These are phyloP conservation scores for Tylopilus vinaceipallidus DNA, from an alignment of 768 basidiomycete genomes.

Conservation along the genomic window DNA sequence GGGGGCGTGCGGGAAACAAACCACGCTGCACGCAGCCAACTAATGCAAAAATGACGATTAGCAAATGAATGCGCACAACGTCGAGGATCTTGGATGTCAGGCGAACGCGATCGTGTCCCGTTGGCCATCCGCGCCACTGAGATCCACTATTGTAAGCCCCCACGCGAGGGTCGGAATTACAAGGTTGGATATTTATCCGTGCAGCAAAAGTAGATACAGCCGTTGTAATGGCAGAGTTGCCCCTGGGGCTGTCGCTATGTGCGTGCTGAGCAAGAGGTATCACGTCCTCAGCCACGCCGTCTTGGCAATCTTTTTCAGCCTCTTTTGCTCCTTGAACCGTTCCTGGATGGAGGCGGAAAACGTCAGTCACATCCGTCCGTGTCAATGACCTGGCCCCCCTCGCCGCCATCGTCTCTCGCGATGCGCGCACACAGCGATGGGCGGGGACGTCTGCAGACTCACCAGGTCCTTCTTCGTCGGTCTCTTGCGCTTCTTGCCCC, in stretches of 20 bases:
- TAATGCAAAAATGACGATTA: no score
- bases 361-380: constrained; percentile 28
- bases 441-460: constrained; percentile 28
- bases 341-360: constrained; percentile 47
- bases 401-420: constrained; percentile 20
- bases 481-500: constrained; percentile 71
- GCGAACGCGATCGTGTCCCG: no score
- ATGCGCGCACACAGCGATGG: constrained; percentile 17
- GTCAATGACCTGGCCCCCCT: constrained; percentile 16
- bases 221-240: not conserved
- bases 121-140: no score
- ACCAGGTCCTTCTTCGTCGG: constrained; percentile 86
- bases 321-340: constrained; percentile 81
- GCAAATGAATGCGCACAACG: no score
- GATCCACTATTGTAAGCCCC: not conserved
- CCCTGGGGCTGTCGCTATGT: not conserved
- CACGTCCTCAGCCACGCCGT: constrained; percentile 80
- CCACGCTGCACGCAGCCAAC: no score
- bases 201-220: constrained; percentile 5
- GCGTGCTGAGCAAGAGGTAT: not conserved
- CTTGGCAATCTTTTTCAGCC: constrained; percentile 79
- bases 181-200: not conserved
- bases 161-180: not conserved
- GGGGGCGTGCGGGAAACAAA: no score
- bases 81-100: no score